Percentiles rank a stretch among this genome's conserved stretches.
Evolutionary conservation across 345 rosid species (phyloP).

Genomic region (Heritiera fomes): DNA sequence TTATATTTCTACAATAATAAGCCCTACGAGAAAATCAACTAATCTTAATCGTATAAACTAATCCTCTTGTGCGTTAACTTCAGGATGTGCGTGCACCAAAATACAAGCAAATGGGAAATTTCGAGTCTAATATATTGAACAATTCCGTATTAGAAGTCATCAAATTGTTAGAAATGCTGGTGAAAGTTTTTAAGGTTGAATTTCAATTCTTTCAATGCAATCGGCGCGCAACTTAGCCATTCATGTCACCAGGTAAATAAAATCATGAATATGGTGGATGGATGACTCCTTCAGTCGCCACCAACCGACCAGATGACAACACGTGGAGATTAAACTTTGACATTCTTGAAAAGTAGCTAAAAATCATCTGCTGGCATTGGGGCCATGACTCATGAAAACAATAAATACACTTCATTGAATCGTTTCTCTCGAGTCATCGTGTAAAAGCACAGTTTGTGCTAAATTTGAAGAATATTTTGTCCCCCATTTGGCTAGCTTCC

Average conservation of each 20-base stretch:
- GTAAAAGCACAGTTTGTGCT: background rate
- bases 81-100: background rate
- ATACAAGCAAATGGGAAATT: background rate
- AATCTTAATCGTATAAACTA: background rate
- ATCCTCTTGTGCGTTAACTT: background rate
- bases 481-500: background rate
- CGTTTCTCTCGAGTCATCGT: background rate
- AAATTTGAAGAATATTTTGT: background rate
- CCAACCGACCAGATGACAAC: background rate
- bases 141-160: background rate
- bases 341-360: background rate
- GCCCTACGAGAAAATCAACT: no score
- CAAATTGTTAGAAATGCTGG: constrained; percentile 1
- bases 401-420: no score
- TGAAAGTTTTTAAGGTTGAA: background rate
- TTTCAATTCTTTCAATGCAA: background rate
- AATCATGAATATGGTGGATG: background rate
- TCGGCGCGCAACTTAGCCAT: background rate
- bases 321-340: background rate
- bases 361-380: background rate
- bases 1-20: no score
- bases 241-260: background rate
- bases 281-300: background rate
- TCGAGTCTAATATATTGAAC: background rate
- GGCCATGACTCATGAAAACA: background rate